Evolutionary conservation across 257 asterid species (phyloP).

Genomic region (Salvia hispanica): DNA sequence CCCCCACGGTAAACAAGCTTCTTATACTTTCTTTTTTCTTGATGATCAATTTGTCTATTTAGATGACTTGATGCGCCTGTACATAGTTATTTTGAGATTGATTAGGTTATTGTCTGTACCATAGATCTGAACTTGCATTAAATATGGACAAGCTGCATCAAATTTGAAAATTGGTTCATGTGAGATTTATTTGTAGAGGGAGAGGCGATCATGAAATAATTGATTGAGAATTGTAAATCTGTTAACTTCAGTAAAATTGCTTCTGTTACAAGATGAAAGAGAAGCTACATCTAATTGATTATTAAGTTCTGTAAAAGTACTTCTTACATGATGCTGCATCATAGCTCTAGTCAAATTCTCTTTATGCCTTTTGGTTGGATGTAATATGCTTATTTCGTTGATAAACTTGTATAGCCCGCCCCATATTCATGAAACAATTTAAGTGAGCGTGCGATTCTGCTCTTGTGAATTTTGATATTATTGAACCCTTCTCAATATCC

Average conservation of each 20-base stretch:
- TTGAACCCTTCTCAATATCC: constrained; percentile 15
- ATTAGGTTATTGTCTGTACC: too few relatives aligned
- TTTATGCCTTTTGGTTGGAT: neutral
- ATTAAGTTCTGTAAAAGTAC: neutral
- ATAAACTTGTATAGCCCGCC: neutral
- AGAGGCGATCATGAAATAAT: constrained; percentile 1
- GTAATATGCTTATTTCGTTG: neutral
- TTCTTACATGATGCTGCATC: neutral
- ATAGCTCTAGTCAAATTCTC: too few relatives aligned
- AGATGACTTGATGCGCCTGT: neutral
- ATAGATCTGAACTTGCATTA: neutral
- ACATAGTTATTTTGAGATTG: neutral
- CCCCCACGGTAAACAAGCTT: constrained; percentile 30
- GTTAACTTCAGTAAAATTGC: neutral
- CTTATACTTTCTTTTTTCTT: neutral
- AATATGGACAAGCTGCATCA: neutral
- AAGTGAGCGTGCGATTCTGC: constrained; percentile 11
- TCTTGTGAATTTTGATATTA: neutral
- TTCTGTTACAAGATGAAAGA: neutral
- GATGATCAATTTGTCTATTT: constrained; percentile 1
- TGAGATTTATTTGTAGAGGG: neutral
- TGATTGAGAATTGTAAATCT: neutral
- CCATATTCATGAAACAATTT: neutral
- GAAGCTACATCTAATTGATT: neutral
- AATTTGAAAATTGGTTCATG: constrained; percentile 3